Conservation (phyloP, 2,329 filamentous ascomycete genomes). For the Macrophomina tecta region DNA sequence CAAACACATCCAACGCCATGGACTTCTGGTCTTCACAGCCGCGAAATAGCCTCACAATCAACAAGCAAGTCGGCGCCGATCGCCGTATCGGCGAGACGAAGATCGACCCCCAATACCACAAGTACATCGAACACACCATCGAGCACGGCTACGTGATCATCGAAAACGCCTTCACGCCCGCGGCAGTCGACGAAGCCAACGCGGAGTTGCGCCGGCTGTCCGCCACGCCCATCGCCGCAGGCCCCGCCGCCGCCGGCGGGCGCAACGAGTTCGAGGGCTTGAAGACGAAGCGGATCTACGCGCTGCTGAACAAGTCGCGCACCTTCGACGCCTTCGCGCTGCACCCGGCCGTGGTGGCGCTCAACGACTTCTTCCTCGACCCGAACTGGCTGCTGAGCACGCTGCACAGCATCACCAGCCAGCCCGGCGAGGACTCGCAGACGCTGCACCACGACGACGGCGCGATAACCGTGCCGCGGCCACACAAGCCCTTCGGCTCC, state of each 20-base stretch:
- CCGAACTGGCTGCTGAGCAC: not conserved
- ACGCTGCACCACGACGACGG: not conserved
- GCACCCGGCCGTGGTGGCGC: not conserved
- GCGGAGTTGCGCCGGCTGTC: not conserved
- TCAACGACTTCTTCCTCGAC: not conserved
- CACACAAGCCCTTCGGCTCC: not conserved
- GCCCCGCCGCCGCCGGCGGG: not conserved
- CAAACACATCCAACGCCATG: not conserved
- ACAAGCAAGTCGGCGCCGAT: not conserved
- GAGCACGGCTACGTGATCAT: not conserved
- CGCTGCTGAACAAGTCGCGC: not conserved
- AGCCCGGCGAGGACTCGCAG: not conserved
- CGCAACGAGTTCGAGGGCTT: not conserved
- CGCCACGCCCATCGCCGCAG: not conserved
- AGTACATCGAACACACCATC: not conserved
- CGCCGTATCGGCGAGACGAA: not conserved
- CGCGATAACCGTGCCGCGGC: not conserved
- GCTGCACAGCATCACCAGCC: not conserved
- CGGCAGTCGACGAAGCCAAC: not conserved
- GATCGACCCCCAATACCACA: not conserved
- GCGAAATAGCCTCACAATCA: not conserved
- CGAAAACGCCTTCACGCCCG: not conserved
- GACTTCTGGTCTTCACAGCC: not conserved
- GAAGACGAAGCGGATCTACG: not conserved
- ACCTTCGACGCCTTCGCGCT: not conserved